These are phyloP conservation scores for Stentor coeruleus DNA, from an alignment of 73 alveolate genomes.

Conservation along the genomic window DNA sequence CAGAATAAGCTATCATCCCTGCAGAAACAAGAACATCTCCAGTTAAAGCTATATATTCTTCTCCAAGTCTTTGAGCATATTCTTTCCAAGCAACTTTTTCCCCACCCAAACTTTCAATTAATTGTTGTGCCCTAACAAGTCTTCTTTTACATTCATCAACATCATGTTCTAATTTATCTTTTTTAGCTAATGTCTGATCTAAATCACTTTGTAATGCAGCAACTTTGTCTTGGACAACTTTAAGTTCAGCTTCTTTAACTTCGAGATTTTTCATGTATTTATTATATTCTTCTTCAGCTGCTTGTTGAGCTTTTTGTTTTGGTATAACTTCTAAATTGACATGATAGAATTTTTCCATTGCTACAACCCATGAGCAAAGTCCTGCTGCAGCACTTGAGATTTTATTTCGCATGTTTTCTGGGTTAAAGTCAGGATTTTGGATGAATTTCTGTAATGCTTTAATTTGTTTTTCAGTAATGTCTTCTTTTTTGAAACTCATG, in stretches of 20 bases:
- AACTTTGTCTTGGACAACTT: conserved; percentile 69
- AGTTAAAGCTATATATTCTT: conserved; percentile 48
- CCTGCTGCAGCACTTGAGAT: conserved; percentile 77
- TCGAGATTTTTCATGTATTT: conserved; percentile 55
- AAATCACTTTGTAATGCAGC: conserved; percentile 62
- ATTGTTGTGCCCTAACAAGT: conserved; percentile 89
- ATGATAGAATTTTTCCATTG: conserved; percentile 65
- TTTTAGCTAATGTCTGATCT: conserved; percentile 67
- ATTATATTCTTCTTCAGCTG: conserved; percentile 68
- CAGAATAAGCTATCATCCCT: conserved; percentile 50
- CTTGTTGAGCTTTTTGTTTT: conserved; percentile 51
- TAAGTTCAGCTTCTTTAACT: conserved; percentile 48
- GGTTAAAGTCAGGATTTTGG: neutral
- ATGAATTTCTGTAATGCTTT: conserved; percentile 19
- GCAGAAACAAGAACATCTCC: conserved; percentile 73
- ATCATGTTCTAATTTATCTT: conserved; percentile 63
- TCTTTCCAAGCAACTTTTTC: conserved; percentile 98
- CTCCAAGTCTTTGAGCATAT: conserved; percentile 54
- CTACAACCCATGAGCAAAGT: conserved; percentile 69
- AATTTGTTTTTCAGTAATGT: conserved; percentile 61
- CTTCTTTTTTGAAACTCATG: conserved; percentile 61
- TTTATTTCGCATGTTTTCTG: conserved; percentile 49
- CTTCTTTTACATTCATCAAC: conserved; percentile 89
- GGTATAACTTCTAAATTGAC: conserved; percentile 64
- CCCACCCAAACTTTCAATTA: conserved; percentile 97